These are phyloP conservation scores for Phalaenopsis aphrodite DNA, from an alignment of 106 monocot genomes.

Conservation along the genomic window DNA sequence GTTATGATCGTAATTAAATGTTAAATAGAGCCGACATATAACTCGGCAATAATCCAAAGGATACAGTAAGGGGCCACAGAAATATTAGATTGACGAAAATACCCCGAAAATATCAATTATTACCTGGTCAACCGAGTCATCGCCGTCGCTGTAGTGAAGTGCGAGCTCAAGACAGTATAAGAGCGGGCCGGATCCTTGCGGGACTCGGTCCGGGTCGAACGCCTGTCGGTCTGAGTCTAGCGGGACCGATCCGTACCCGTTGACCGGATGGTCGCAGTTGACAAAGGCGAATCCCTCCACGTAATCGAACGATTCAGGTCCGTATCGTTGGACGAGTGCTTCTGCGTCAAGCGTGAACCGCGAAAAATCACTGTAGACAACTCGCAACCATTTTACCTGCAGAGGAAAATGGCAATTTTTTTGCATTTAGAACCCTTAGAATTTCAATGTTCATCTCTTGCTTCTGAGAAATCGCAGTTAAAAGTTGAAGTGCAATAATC, in stretches of 20 bases:
- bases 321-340: slow-evolving; percentile 37
- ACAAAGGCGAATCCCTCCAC: slow-evolving; percentile 88
- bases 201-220: slow-evolving; percentile 49
- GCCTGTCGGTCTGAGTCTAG: slow-evolving; percentile 15
- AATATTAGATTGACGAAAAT: slow-evolving; percentile 7
- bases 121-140: slow-evolving; percentile 59
- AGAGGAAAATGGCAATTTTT: background rate
- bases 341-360: slow-evolving; percentile 69
- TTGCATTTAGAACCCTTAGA: background rate
- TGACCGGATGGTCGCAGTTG: slow-evolving; percentile 54
- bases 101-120: background rate
- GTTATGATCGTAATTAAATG: background rate
- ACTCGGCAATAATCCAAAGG: slow-evolving; percentile 2
- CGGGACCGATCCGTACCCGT: slow-evolving; percentile 65
- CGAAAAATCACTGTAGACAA: slow-evolving; percentile 61
- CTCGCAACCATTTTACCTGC: slow-evolving; percentile 84
- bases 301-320: slow-evolving; percentile 60
- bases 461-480: too few species aligned
- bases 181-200: slow-evolving; percentile 46
- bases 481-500: too few species aligned
- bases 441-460: too few species aligned
- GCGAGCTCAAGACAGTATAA: slow-evolving; percentile 92
- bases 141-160: slow-evolving; percentile 35
- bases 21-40: slow-evolving; percentile 14
- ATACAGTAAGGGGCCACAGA: slow-evolving; percentile 33